Evolutionary conservation across 2,329 filamentous ascomycete species (phyloP), one percentile per base, ranked within the genome.

Genomic region (Ophiocordyceps australis): DNA sequence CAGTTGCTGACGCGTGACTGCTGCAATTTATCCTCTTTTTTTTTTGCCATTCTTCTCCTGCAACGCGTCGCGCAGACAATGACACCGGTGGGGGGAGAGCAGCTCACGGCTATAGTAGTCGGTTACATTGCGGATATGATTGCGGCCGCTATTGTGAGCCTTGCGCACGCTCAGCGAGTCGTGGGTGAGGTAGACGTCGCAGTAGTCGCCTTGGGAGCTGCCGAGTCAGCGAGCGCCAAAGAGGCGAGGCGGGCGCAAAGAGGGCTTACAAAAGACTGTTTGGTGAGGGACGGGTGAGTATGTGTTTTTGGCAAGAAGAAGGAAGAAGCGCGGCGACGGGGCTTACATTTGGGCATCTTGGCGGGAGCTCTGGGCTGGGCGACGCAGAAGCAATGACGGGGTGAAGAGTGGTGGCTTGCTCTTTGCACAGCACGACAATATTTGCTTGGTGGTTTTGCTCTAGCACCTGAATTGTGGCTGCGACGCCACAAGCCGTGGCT

Each of bases 131-230:
- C 89, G 80, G 35, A 98, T 59, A 49, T 98, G 89, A 59, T 98
- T 98, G 42, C 86, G 74, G 34, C 89, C 89, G 49, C 73, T 78
- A 62, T 98, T 98, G 57, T 98, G 89, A 25, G 89, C 89, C 61
- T 95, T 95, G 43, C 89, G 85, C 55, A 98, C 89, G 57, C 83
- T 93, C 86, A 95, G 95, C 23, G 83, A 93, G 65, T 98, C 89
- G 67, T 98, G 89, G 39, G 89, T 98, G 42, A 98, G 78, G 67
- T 98, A 98, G 54, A 98, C 89, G 77, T 98, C 89, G 69, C 89
- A 98, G 57, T 98, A 98, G 54, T 98, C 89, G 65, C 85, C 54
- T 56, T n/a, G 21, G 27, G 5, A 14, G 14, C 9, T 12, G 14
- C 14, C 55, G 64, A 34, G 32, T 43, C 27, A 43, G 38, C 12